Percentiles rank a stretch among this genome's conserved stretches.
Evolutionary conservation across 345 rosid genomes (phyloP).

Genomic region (Laguncularia racemosa): DNA sequence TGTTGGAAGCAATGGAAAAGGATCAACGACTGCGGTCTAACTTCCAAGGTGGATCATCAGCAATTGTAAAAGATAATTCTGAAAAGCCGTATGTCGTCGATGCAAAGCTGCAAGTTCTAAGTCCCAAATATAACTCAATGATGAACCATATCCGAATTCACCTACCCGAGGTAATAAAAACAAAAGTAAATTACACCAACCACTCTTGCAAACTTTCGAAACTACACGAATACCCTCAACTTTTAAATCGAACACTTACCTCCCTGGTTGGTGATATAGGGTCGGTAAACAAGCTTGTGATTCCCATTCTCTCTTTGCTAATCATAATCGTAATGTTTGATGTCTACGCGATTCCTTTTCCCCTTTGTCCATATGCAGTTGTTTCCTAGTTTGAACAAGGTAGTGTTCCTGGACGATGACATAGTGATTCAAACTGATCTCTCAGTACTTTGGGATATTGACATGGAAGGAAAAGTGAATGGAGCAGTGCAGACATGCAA

Average conservation of each 20-base stretch:
- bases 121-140: conserved; percentile 54
- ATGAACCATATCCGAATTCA: conserved; percentile 61
- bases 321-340: too few species aligned
- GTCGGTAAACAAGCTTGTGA: too few species aligned
- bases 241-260: too few species aligned
- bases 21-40: not conserved
- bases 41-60: too few species aligned
- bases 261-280: too few species aligned
- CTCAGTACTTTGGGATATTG: conserved; percentile 31
- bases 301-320: too few species aligned
- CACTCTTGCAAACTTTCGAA: too few species aligned
- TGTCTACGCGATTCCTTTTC: too few species aligned
- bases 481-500: conserved; percentile 65
- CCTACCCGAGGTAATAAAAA: conserved; percentile 19
- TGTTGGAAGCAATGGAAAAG: conserved; percentile 28
- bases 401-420: conserved; percentile 62
- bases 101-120: conserved; percentile 30
- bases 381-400: conserved; percentile 48
- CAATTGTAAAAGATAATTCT: conserved; percentile 15
- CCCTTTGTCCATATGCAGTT: conserved; percentile 8
- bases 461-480: conserved; percentile 59
- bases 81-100: conserved; percentile 24
- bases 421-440: conserved; percentile 66
- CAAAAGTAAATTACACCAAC: too few species aligned
- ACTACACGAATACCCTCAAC: too few species aligned